Evolutionary conservation across 176 grass and related monocot species (phyloP).

Genomic region (Juncus effusus): DNA sequence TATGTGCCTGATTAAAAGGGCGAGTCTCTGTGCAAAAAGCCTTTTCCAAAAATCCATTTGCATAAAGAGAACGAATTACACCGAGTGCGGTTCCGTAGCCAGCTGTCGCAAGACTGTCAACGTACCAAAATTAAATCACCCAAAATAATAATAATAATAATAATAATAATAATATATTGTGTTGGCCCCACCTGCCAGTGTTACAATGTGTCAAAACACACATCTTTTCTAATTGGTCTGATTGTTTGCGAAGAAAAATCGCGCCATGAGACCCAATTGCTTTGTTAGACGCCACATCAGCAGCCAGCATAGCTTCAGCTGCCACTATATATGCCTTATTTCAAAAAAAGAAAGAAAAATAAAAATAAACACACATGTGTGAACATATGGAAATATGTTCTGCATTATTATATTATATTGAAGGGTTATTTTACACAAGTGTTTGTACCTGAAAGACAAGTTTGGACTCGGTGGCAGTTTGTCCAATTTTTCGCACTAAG

Average conservation of each 20-base stretch:
- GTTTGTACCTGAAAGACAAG: slow-evolving; percentile 67
- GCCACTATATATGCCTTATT: slow-evolving; percentile 70
- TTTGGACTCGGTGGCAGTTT: slow-evolving; percentile 55
- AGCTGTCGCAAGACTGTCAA: slow-evolving; percentile 82
- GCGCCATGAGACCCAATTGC: slow-evolving; percentile 87
- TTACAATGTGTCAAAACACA: slow-evolving; percentile 90
- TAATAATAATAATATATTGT: background rate
- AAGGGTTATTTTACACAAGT: too few species aligned
- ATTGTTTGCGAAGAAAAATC: slow-evolving; percentile 47
- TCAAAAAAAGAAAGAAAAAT: slow-evolving; percentile 12
- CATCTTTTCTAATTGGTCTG: slow-evolving; percentile 40
- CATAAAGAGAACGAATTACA: slow-evolving; percentile 76
- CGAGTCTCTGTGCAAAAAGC: slow-evolving; percentile 96
- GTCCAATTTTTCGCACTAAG: slow-evolving; percentile 49
- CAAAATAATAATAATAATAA: slow-evolving; percentile 6
- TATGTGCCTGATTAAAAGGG: slow-evolving; percentile 84
- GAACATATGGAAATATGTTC: too few species aligned
- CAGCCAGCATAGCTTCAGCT: slow-evolving; percentile 76
- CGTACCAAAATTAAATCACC: slow-evolving; percentile 1
- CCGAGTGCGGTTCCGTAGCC: slow-evolving; percentile 95
- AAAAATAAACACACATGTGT: too few species aligned
- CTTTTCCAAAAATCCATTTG: slow-evolving; percentile 53
- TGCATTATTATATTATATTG: too few species aligned
- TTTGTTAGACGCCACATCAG: slow-evolving; percentile 91
- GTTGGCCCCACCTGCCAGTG: slow-evolving; percentile 67